A percentile compares a stretch with the other conserved stretches of the same genome.
Conservation (phyloP, 495 filamentous ascomycete species). For the Rusavskia elegans region DNA sequence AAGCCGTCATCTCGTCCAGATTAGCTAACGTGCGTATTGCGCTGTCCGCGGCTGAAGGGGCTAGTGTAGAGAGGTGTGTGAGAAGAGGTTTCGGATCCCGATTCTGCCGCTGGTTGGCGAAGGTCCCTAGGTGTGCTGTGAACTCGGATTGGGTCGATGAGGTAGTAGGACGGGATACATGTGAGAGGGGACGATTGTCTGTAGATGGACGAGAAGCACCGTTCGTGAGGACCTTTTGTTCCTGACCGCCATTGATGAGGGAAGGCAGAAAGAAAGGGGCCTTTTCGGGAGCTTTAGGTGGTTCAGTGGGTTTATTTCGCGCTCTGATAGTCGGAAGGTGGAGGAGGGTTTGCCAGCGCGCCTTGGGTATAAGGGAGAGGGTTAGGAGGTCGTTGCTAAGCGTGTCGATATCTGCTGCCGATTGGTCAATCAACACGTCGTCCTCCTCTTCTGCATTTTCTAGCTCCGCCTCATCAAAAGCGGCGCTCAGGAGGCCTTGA, state of each 20-base stretch:
- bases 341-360: slow-evolving; percentile 82
- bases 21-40: slow-evolving; percentile 64
- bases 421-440: slow-evolving; percentile 24
- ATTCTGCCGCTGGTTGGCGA: slow-evolving; percentile 6
- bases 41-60: slow-evolving; percentile 69
- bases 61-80: slow-evolving; percentile 57
- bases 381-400: slow-evolving; percentile 69
- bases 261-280: slow-evolving; percentile 92
- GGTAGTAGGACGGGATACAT: slow-evolving; percentile 29
- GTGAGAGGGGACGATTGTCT: slow-evolving; percentile 19
- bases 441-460: slow-evolving; percentile 26
- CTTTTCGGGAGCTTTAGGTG: slow-evolving; percentile 82
- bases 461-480: slow-evolving; percentile 38
- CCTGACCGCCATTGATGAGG: slow-evolving; percentile 15
- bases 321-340: slow-evolving; percentile 73
- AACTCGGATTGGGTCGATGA: slow-evolving; percentile 30
- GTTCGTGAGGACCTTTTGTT: background rate
- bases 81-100: slow-evolving; percentile 42
- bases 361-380: slow-evolving; percentile 73
- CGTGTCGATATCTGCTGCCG: slow-evolving; percentile 42
- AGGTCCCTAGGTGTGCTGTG: slow-evolving; percentile 36
- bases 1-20: slow-evolving; percentile 41
- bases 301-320: slow-evolving; percentile 87
- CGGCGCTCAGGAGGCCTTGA: slow-evolving; percentile 49
- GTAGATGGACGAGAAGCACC: background rate